Base-by-base conservation (phyloP, 73 alveolate genomes). In the Diophrys appendiculata region DNA sequence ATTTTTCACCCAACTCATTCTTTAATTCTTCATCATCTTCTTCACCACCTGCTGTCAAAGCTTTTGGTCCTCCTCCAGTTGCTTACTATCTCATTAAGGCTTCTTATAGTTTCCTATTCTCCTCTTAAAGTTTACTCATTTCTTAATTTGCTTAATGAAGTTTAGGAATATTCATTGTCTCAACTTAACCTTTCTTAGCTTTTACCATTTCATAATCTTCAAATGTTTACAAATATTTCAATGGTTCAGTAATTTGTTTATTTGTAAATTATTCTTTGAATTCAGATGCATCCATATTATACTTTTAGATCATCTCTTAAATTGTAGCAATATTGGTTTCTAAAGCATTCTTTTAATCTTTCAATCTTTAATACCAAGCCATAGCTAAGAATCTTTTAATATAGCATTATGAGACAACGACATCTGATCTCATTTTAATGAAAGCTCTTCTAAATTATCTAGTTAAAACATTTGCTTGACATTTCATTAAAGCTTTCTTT, bases 381-480 rank as follows among this genome's bases (percentile, higher is more conserved):
- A 87, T 87, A 8, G 94, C 87, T 30, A 72, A 77, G 54, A 55
- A 80, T 52, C 94, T 25, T 68, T 87, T 87, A 52, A 87, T 87
- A 68, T 80, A 87, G 54, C 52, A 35, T 76, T 87, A 86, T 18
- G 88, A 84, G 11, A 54, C 53, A 23, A 34, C 26, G 31, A 74
- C 90, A 55, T 87, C 87, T 23, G 68, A 23, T 24, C 84, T 28
- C 83, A 83, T 81, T 30, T 81, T 80, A 18, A 87, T 8, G 67
- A 34, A 87, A 0, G 94, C 94, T 25, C 90, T 35, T 11, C 84
- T 26, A 54, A 81, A 73, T 71, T 87, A 73, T 5, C 90, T 31
- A n/a, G 94, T 68, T 0, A 72, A 83, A 22, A 87, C 94, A 68
- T 80, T 87, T 0, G 94, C 94, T 54, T 87, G 84, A 33, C 73